Percentiles rank a stretch among this genome's conserved stretches.
Evolutionary conservation across 2,329 filamentous ascomycete species (phyloP).

Genomic region (Penicillium sp.): DNA sequence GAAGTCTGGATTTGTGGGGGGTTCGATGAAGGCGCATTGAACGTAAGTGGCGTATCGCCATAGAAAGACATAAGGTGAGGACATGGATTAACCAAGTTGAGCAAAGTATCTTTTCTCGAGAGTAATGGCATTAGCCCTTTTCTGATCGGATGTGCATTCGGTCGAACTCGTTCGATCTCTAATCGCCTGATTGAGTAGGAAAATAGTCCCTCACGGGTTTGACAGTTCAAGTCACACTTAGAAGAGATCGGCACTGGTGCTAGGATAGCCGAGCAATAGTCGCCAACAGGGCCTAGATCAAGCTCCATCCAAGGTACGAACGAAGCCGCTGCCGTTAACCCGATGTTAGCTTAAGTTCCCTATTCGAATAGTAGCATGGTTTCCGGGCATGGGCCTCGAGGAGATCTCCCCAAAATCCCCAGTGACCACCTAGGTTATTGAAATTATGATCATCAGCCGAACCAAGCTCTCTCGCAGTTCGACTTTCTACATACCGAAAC

Average conservation of each 20-base stretch:
- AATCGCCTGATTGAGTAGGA: background rate
- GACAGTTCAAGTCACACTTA: conserved; percentile 1
- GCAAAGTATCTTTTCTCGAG: background rate
- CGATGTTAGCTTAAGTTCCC: background rate
- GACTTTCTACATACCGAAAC: background rate
- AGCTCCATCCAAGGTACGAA: conserved; percentile 13
- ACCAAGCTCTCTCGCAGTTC: background rate
- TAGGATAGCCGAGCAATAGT: conserved; percentile 12
- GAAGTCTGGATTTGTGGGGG: background rate
- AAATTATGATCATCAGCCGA: background rate
- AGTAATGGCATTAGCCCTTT: background rate
- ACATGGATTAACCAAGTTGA: background rate
- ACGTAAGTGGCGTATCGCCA: background rate
- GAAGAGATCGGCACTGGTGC: conserved; percentile 12
- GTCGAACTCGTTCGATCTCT: background rate
- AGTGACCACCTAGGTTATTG: background rate
- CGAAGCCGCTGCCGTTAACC: background rate
- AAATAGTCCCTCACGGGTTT: background rate
- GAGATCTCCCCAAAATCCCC: background rate
- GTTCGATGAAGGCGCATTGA: background rate
- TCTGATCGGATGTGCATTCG: background rate
- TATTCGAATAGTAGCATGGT: background rate
- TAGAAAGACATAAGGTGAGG: background rate
- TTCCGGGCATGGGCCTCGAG: background rate
- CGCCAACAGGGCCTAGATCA: conserved; percentile 7